These are phyloP conservation scores for Suillus brevipes DNA, from an alignment of 768 basidiomycete species.

Conservation along the genomic window DNA sequence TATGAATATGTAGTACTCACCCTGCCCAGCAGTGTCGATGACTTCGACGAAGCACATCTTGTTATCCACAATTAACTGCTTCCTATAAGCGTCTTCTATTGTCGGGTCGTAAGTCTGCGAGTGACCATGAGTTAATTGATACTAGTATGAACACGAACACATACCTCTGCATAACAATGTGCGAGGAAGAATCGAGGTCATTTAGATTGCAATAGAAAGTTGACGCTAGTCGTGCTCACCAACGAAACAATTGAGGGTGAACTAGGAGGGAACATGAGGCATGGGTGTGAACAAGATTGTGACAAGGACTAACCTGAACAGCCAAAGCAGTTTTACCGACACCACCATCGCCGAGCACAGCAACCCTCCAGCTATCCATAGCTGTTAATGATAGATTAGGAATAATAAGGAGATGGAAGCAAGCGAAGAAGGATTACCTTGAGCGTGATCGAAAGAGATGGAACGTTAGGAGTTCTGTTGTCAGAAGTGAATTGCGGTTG, in stretches of 20 bases:
- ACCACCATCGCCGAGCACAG: constrained; percentile 95
- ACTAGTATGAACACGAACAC: constrained; percentile 20
- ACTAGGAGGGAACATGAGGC: constrained; percentile 48
- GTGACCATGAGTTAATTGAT: constrained; percentile 12
- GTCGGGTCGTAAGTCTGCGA: constrained; percentile 93
- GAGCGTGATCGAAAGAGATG: constrained; percentile 32
- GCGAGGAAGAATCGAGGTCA: constrained; percentile 15
- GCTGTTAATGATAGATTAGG: constrained; percentile 29
- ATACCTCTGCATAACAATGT: constrained; percentile 49
- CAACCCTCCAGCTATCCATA: constrained; percentile 96
- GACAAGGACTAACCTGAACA: constrained; percentile 68
- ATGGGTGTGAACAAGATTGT: constrained; percentile 7
- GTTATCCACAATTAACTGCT: constrained; percentile 92
- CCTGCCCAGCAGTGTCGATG: constrained; percentile 97
- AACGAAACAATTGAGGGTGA: constrained; percentile 94
- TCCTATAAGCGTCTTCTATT: constrained; percentile 97
- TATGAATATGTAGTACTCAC: constrained; percentile 43
- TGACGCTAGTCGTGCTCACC: constrained; percentile 51
- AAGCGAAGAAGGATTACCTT: constrained; percentile 17
- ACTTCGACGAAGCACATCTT: constrained; percentile 96
- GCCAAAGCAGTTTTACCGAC: constrained; percentile 97
- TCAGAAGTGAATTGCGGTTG: constrained; percentile 15
- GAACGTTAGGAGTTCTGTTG: constrained; percentile 17
- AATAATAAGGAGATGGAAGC: constrained; percentile 15
- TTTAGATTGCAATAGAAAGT: constrained; percentile 14